Evolutionary conservation across 1,284 basidiomycete genomes (phyloP).

Genomic region (Lignosus rhinocerotis): DNA sequence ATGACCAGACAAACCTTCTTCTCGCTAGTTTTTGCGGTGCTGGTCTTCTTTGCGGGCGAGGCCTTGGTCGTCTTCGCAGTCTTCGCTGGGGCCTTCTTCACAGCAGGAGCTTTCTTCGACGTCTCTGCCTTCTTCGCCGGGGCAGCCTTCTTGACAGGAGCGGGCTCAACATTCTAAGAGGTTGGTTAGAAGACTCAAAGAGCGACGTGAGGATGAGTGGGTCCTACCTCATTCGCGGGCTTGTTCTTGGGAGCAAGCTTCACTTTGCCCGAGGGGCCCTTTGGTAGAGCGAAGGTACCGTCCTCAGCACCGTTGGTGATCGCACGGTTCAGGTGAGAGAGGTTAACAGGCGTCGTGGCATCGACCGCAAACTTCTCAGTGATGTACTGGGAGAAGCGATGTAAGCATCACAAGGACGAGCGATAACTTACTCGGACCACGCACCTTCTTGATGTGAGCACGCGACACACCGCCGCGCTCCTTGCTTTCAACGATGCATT

Average conservation of each 20-base stretch:
- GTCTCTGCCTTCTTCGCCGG: slow-evolving; percentile 24
- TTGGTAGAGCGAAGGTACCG: slow-evolving; percentile 81
- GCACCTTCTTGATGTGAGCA: slow-evolving; percentile 85
- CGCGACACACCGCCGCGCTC: slow-evolving; percentile 86
- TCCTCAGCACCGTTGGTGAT: slow-evolving; percentile 80
- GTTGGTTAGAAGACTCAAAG: background rate
- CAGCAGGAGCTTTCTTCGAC: slow-evolving; percentile 18
- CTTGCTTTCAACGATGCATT: slow-evolving; percentile 76
- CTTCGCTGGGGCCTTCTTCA: slow-evolving; percentile 36
- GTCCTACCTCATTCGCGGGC: slow-evolving; percentile 60
- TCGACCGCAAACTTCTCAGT: slow-evolving; percentile 79
- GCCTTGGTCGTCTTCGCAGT: slow-evolving; percentile 27
- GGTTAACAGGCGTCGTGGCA: slow-evolving; percentile 68
- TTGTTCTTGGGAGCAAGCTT: slow-evolving; percentile 50
- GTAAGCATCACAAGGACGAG: background rate
- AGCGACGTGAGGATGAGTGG: background rate
- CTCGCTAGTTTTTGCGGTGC: background rate
- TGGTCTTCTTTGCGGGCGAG: slow-evolving; percentile 33
- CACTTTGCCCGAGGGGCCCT: slow-evolving; percentile 57
- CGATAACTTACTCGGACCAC: slow-evolving; percentile 2
- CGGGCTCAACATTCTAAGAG: slow-evolving; percentile 16
- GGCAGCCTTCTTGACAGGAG: slow-evolving; percentile 17
- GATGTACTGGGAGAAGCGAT: slow-evolving; percentile 52
- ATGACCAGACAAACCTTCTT: background rate
- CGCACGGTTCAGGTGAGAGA: slow-evolving; percentile 78